Evolutionary conservation across 2,329 filamentous ascomycete species (phyloP).

Genomic region (Plectosphaerella plurivora): DNA sequence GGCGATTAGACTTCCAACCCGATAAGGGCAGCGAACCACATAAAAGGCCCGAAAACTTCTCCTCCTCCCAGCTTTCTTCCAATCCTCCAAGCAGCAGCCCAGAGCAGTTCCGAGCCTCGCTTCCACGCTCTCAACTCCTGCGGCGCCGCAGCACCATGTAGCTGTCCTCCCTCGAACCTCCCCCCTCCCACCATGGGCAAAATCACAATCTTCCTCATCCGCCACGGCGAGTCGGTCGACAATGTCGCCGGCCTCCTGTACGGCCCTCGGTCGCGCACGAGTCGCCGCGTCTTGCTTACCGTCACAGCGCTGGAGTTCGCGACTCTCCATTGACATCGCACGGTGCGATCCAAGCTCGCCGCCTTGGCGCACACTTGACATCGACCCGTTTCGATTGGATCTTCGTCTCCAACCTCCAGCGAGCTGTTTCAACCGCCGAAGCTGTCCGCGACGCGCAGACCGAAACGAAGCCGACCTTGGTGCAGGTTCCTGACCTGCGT

Average conservation of each 20-base stretch:
- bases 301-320: conserved; percentile 63
- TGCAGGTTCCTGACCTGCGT: conserved; percentile 46
- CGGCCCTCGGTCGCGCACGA: conserved; percentile 15
- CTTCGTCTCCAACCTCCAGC: conserved; percentile 73
- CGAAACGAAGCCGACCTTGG: conserved; percentile 2
- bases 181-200: conserved; percentile 6
- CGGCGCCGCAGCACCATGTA: conserved; percentile 1
- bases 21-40: too few relatives aligned
- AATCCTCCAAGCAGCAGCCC: too few relatives aligned
- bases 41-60: too few relatives aligned
- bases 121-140: too few relatives aligned
- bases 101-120: too few relatives aligned
- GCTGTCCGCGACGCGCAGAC: conserved; percentile 56
- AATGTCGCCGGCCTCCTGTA: conserved; percentile 78
- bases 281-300: too few relatives aligned
- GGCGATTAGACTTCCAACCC: too few relatives aligned
- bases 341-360: conserved; percentile 72
- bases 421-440: conserved; percentile 68
- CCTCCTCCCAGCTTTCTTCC: too few relatives aligned
- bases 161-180: not conserved
- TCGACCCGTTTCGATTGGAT: conserved; percentile 30
- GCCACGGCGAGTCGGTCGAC: conserved; percentile 87
- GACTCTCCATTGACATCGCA: conserved; percentile 80
- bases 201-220: conserved; percentile 62
- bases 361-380: conserved; percentile 61